Base-by-base conservation (phyloP, 768 basidiomycete species). In the Fomitopsis serialis region DNA sequence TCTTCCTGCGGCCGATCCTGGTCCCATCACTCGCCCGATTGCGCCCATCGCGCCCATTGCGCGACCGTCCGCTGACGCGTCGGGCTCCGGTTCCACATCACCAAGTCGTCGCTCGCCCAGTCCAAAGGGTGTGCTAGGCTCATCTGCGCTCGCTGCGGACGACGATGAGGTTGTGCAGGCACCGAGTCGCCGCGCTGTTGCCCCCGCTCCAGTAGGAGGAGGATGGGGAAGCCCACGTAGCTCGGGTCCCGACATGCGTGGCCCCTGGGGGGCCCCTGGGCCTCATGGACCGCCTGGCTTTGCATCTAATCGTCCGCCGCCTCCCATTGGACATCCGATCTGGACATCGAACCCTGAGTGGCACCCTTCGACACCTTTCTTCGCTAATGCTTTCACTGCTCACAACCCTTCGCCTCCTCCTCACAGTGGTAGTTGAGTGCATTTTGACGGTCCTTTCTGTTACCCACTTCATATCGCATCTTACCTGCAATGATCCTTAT, bases 101-200 rank as follows among this genome's bases (percentile, higher is more conserved):
- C 77, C 79, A 11, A 69, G 68, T 17, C 71, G 74, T 43, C 73
- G 77, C 10, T 77, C 78, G 34, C 76, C 78, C 3, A 78, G 77
- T 55, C 78, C 78, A 9, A 90, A 89, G 63, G 82, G 82, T 37
- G 70, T 84, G 34, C 73, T 90, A 7, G 89, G 89, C 12, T 90
- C 89, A 13, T 85, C 85, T 4, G 89, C 89, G 19, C 75, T 91
- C 19, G 80, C 83, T 2, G 80, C 87, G 13, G 88, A 89, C 55
- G 89, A 89, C 55, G 89, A 92, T 64, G 89, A 91, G 63, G 85
- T 90, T 11, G 79, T 91, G 15, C 69, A 76, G 37, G 69, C 76
- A 17, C 74, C 76, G 7, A 67, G 80, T 45, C 71, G 78, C 22
- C 58, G 65, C 13, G 40, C 55, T 8, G 68, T 66, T 37, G 70